Percentiles rank a stretch among this genome's conserved stretches.
These are phyloP conservation scores for Ogataea siamensis DNA, from an alignment of 805 yeast genomes.

Conservation along the genomic window DNA sequence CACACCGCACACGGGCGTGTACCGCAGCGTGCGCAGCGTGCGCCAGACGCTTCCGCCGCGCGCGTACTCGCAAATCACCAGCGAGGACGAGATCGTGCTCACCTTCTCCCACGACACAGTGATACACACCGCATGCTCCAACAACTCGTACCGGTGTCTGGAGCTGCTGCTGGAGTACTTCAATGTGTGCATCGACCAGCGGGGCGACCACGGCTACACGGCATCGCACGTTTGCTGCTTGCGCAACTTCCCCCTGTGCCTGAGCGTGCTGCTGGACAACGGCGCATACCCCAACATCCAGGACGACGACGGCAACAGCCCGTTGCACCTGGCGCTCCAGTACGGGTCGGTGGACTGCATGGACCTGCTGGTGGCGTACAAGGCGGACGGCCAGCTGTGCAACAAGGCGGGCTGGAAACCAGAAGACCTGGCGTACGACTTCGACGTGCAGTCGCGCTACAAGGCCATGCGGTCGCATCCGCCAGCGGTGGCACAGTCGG, in stretches of 20 bases:
- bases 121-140: slow-evolving; percentile 64
- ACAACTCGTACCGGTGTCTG: slow-evolving; percentile 59
- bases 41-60: slow-evolving; percentile 1
- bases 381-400: slow-evolving; percentile 45
- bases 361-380: slow-evolving; percentile 47
- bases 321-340: slow-evolving; percentile 79
- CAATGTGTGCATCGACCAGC: slow-evolving; percentile 44
- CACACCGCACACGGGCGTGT: slow-evolving; percentile 15
- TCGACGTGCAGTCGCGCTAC: slow-evolving; percentile 46
- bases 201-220: slow-evolving; percentile 48
- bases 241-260: slow-evolving; percentile 59
- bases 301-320: slow-evolving; percentile 76
- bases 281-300: slow-evolving; percentile 75
- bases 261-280: slow-evolving; percentile 61
- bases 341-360: slow-evolving; percentile 61
- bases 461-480: slow-evolving; percentile 30
- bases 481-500: slow-evolving; percentile 20
- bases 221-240: slow-evolving; percentile 70
- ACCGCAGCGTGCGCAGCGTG: slow-evolving; percentile 9
- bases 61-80: slow-evolving; percentile 30
- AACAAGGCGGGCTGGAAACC: slow-evolving; percentile 69
- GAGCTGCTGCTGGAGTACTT: slow-evolving; percentile 69
- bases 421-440: slow-evolving; percentile 54
- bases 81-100: slow-evolving; percentile 36
- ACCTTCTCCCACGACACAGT: slow-evolving; percentile 62